These are phyloP conservation scores for Ajuga chamaepitys DNA, from an alignment of 257 asterid species.

Conservation along the genomic window DNA sequence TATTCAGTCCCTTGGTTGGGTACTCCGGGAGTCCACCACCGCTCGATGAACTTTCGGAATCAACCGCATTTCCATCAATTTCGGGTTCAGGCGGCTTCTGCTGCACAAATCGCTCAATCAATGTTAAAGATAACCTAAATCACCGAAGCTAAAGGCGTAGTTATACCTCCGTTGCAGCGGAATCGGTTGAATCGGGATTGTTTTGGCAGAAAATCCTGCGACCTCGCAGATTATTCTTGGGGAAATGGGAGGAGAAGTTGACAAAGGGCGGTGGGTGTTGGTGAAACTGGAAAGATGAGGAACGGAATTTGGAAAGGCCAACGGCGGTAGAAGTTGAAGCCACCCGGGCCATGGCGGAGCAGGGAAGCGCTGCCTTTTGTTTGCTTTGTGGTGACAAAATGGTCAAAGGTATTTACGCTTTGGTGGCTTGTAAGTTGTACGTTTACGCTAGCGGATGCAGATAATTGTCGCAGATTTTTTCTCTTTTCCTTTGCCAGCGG, in stretches of 20 bases:
- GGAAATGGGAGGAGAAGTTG: conserved; percentile 26
- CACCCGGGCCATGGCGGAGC: conserved; percentile 55
- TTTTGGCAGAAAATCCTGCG: conserved; percentile 37
- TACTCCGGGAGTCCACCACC: conserved; percentile 45
- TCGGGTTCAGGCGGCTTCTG: conserved; percentile 42
- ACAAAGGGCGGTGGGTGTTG: conserved; percentile 17
- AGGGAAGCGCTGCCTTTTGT: conserved; percentile 7
- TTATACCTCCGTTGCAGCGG: conserved; percentile 30
- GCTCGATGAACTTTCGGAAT: conserved; percentile 28
- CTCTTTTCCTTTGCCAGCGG: not conserved
- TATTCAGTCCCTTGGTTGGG: conserved; percentile 63
- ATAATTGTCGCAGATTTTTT: not conserved
- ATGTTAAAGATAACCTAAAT: not conserved
- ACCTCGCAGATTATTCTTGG: conserved; percentile 14
- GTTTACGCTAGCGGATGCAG: not conserved
- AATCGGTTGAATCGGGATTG: conserved; percentile 30
- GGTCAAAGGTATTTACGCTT: conserved; percentile 7
- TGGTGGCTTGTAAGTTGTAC: not conserved
- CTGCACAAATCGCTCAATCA: conserved; percentile 26
- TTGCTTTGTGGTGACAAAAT: conserved; percentile 9
- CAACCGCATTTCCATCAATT: conserved; percentile 13
- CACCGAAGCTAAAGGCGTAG: not conserved
- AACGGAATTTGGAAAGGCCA: conserved; percentile 29
- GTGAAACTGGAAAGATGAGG: conserved; percentile 15
- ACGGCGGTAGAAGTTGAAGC: conserved; percentile 54